Evolutionary conservation across 768 basidiomycete genomes (phyloP), one percentile per base, ranked within the genome.

Genomic region (Cystofilobasidium ferigula): DNA sequence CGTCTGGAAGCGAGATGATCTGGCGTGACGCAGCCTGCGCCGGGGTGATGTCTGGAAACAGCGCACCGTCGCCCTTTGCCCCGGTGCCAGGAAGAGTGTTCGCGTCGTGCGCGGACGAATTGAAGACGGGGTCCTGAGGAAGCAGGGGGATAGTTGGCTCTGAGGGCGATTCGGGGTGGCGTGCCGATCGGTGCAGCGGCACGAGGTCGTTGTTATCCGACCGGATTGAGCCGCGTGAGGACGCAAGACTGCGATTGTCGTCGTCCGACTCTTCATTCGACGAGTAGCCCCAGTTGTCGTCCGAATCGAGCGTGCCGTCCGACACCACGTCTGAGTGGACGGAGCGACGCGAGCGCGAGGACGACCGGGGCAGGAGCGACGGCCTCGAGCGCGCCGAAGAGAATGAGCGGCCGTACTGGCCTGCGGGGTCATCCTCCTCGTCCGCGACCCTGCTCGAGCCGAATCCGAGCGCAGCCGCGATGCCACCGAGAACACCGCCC

Each of bases 271-370:
- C 87, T 72, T 92, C 89, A 28, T 83, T 87, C 3, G 89, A 90
- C n/a, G 86, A 84, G 76, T 91, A 92, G 5, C 89, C 89, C 89
- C 89, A 92, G n/a, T 88, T 81, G 14, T 84, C 83, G 65, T 78
- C 75, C 3, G 71, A 71, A n/a, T 74, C 80, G 42, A 51, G 57
- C 20, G 35, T 65, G 53, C 22, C 64, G 58, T 32, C 56, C 12
- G 72, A 72, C 0, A 69, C 62, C 5, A 69, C 62, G 5, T 69
- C 69, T n/a, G 71, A 74, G 53, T 64, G 64, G 28, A 61, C 69
- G 0, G 74, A 76, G 3, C 69, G 68, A 47, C 56, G 59, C 26
- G 65, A 67, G 10, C 65, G 59, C 24, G 59, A 45, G 9, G 60
- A 61, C 9, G 59, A 61, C 36, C 65, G 65, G 36, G 42, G 59